Evolutionary conservation across 2,329 filamentous ascomycete species (phyloP), one percentile per base, ranked within the genome.

Genomic region (Clarireedia homoeocarpa): DNA sequence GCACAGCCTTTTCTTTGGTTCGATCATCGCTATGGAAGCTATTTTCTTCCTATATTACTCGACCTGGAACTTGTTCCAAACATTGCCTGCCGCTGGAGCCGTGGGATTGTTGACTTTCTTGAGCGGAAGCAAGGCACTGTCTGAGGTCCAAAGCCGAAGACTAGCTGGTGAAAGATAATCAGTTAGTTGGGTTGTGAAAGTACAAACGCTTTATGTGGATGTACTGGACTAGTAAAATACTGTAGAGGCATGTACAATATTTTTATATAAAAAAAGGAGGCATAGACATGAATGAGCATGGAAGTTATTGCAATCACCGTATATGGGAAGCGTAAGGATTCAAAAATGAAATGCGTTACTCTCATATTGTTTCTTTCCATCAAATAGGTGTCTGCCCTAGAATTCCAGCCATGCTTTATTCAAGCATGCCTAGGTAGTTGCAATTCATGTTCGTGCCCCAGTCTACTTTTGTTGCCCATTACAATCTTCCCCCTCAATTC

Each of bases 11-110:
- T 99, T 97, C 77, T 88, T 95, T 64, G 88, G 88, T 51, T 96
- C 91, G 5, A 83, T 99, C 55, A 59, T 96, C 40, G 84, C 85
- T 23, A 88, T 99, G 77, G 94, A 99, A 72, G 88, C 82, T 15
- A 84, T 96, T 56, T 96, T 99, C 74, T 92, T 94, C 76, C 74
- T 96, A 63, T 99, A 99, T 79, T 97, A 97, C 74, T 86, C 82
- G 53, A 83, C 75, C 68, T 96, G 92, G 91, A 96, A 86, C 68
- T 77, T 99, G 47, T 96, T 97, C 79, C 86, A 96, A 76, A 84
- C 83, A 14, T 77, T 99, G 50, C 91, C 91, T 4, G 84, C 84
- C 26, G 84, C 86, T 53, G 77, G 77, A 36, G 73, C 84, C 45
- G 81, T 94, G 30, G 84, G 85, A 15, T 73, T 80, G 26, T 81